Percentiles rank a stretch among this genome's conserved stretches.
Evolutionary conservation across 257 asterid genomes (phyloP).

Genomic region (Coffea eugenioides): DNA sequence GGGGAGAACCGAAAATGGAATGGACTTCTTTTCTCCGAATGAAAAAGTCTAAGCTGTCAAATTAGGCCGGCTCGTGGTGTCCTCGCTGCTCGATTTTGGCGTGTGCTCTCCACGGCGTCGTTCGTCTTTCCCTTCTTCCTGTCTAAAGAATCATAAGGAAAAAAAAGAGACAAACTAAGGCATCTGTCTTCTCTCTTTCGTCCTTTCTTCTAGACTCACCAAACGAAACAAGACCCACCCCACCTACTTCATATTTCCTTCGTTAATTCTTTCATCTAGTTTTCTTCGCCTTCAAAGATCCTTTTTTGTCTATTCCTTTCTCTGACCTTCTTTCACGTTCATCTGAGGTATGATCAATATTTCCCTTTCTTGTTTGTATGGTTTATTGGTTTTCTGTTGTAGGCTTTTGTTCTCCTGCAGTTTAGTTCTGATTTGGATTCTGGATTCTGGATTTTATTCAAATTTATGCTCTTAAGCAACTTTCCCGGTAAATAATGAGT

Average conservation of each 20-base stretch:
- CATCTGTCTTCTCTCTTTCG: neutral
- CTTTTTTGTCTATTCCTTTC: neutral
- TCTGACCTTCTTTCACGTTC: neutral
- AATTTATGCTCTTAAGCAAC: neutral
- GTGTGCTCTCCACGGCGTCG: slow-evolving; percentile 37
- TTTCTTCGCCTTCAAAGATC: neutral
- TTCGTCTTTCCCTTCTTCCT: neutral
- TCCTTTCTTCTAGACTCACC: neutral
- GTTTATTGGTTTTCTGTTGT: neutral
- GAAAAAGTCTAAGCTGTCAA: neutral
- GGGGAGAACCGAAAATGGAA: too few relatives aligned
- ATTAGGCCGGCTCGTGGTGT: slow-evolving; percentile 11
- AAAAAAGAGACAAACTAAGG: neutral
- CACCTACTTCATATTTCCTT: slow-evolving; percentile 13
- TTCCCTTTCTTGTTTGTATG: neutral
- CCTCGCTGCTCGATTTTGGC: slow-evolving; percentile 15
- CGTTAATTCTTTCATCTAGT: neutral
- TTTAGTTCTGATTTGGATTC: neutral
- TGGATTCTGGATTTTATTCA: neutral
- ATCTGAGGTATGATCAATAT: slow-evolving; percentile 21
- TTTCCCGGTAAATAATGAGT: neutral
- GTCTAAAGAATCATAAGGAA: neutral
- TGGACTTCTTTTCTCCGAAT: too few relatives aligned
- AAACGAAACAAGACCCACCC: neutral
- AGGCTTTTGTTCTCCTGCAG: neutral